These are phyloP conservation scores for Gymnopus androsaceus DNA, from an alignment of 1,284 basidiomycete species.

Conservation along the genomic window DNA sequence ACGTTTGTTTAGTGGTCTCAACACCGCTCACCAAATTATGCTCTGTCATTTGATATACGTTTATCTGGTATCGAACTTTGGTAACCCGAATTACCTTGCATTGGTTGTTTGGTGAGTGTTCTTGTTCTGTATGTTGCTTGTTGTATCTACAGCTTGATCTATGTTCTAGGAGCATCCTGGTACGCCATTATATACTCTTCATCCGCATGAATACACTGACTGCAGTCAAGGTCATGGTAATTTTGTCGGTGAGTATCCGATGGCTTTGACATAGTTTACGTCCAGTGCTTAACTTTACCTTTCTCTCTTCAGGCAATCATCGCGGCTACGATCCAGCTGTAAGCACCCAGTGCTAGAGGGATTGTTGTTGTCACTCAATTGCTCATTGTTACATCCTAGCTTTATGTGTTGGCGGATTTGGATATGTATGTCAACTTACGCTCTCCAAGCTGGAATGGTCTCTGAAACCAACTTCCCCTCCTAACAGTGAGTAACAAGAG, in stretches of 20 bases:
- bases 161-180: slow-evolving; percentile 18
- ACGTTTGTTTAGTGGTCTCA: slow-evolving; percentile 2
- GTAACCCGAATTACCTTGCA: slow-evolving; percentile 3
- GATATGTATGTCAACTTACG: slow-evolving; percentile 6
- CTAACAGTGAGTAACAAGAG: slow-evolving; percentile 14
- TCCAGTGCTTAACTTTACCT: neutral
- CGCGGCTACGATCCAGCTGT: slow-evolving; percentile 13
- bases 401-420: slow-evolving; percentile 17
- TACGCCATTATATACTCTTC: neutral
- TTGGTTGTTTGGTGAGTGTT: slow-evolving; percentile 8
- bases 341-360: neutral
- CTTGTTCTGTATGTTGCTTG: no score
- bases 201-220: neutral
- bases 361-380: neutral
- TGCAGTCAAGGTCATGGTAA: slow-evolving; percentile 12
- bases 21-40: slow-evolving; percentile 15
- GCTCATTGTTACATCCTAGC: neutral
- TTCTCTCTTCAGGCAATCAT: slow-evolving; percentile 5
- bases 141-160: neutral
- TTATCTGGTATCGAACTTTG: slow-evolving; percentile 12
- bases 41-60: slow-evolving; percentile 13
- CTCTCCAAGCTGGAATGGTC: no score
- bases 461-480: no score
- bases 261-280: neutral
- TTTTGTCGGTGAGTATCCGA: slow-evolving; percentile 14